Evolutionary conservation across 345 rosid species (phyloP).

Genomic region (Salix suchowensis): DNA sequence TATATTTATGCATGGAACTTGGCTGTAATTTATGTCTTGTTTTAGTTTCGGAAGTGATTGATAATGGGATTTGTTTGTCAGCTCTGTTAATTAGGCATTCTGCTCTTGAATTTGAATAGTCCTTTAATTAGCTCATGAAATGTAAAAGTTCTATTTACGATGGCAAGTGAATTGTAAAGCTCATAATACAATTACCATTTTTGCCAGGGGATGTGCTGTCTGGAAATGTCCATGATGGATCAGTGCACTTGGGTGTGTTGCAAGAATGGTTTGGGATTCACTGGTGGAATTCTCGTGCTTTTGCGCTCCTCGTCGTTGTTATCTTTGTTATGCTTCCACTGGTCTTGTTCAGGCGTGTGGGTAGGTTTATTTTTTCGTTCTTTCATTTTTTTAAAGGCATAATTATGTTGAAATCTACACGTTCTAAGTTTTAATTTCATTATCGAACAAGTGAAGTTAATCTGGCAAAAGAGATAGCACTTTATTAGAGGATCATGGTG

Average conservation of each 20-base stretch:
- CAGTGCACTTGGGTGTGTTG: slow-evolving; percentile 66
- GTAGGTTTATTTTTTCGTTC: slow-evolving; percentile 26
- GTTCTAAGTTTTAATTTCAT: neutral
- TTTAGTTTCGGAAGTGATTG: neutral
- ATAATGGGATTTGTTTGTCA: neutral
- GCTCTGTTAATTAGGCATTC: neutral
- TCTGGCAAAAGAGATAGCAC: neutral
- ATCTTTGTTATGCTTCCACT: slow-evolving; percentile 63
- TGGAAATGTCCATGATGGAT: slow-evolving; percentile 54
- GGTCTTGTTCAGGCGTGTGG: slow-evolving; percentile 53
- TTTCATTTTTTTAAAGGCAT: neutral
- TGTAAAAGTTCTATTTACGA: too few relatives aligned
- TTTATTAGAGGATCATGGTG: neutral
- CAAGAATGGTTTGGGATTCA: slow-evolving; percentile 83
- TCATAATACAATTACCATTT: neutral
- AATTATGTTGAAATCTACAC: neutral
- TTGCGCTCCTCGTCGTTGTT: slow-evolving; percentile 49
- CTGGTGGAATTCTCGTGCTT: slow-evolving; percentile 81
- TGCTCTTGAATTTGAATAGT: neutral
- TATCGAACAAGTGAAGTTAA: neutral
- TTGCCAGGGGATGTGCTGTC: slow-evolving; percentile 71
- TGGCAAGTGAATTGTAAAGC: neutral
- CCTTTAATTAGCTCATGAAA: neutral
- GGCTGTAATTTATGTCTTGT: neutral
- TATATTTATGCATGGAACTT: neutral